Evolutionary conservation across 306 rosid species (phyloP), one percentile per base, ranked within the genome.

Genomic region (Inga leiocalycina): DNA sequence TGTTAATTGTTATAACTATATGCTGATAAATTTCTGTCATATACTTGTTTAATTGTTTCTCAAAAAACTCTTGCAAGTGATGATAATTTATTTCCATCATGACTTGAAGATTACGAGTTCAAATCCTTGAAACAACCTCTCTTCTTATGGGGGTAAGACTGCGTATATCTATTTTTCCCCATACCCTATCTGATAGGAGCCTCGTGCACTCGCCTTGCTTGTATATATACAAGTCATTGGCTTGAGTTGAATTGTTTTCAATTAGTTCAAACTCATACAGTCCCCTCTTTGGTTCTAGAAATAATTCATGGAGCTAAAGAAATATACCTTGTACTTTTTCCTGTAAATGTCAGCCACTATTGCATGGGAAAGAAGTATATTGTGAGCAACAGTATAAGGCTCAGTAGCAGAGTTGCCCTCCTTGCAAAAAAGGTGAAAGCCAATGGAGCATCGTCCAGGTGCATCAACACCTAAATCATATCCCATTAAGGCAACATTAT

Each of bases 321-420:
- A 56, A 35, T 6, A 13, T 67, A 92, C 99, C 97, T 92, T 88
- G 62, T 91, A 94, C 34, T 91, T 94, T 81, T 81, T 86, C 73
- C 85, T 81, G 83, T 94, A 97, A 67, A 91, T 88, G 74, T 92
- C 85, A 4, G 81, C 84, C 4, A 75, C 97, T 3, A 75, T n/a
- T 8, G 94, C 98, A 81, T 94, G 99, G 70, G 97, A 87, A 22
- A 86, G 89, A 10, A 97, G 91, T 74, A 94, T 86, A 77, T 94
- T 89, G 80, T 96, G 97, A 54, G 86, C 99, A 83, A 94, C 98
- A 74, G 92, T 88, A 87, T 97, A 97, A 76, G 98, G 97, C 80
- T 94, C 98, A 8, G 93, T 92, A 2, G 90, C 65, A 16, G 99
- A 97, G 88, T 94, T 90, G 54, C 98, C 99, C 0, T 86, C 82